phyloP scores from a whole-genome alignment of 345 rosid species.

The Eucalyptus urophylla region DNA sequence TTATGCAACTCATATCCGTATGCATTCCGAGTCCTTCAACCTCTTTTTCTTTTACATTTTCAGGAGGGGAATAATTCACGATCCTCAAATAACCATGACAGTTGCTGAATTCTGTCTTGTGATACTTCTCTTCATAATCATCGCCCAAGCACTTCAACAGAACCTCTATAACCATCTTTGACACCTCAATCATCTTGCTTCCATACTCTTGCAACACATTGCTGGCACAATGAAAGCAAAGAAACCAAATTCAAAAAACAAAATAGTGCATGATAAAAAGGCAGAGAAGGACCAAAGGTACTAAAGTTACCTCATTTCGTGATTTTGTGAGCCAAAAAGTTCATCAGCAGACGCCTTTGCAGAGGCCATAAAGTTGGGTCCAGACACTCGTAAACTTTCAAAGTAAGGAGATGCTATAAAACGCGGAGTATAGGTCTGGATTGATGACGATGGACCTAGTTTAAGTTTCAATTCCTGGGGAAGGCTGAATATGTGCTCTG shows the following conservation, averaged over 20 bases:
- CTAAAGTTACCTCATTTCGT: constrained; percentile 30
- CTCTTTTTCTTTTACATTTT: constrained; percentile 16
- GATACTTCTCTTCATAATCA: constrained; percentile 14
- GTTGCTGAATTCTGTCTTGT: constrained; percentile 26
- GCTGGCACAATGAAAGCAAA: constrained; percentile 1
- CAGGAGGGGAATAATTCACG: constrained; percentile 45
- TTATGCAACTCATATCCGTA: constrained; percentile 81
- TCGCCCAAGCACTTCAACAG: constrained; percentile 37
- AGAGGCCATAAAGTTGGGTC: constrained; percentile 52
- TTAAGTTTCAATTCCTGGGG: constrained; percentile 47
- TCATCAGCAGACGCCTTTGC: constrained; percentile 39
- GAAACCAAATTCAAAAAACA: background rate
- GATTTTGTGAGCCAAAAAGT: constrained; percentile 22
- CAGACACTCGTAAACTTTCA: constrained; percentile 51
- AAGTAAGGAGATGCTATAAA: constrained; percentile 76
- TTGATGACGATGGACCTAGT: constrained; percentile 32
- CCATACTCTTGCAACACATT: constrained; percentile 54
- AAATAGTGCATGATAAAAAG: background rate
- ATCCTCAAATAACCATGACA: constrained; percentile 67
- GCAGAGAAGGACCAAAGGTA: background rate
- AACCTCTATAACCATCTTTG: constrained; percentile 33
- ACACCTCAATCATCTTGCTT: constrained; percentile 34
- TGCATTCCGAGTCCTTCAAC: constrained; percentile 77
- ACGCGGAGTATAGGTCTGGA: constrained; percentile 43
- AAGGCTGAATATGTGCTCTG: constrained; percentile 31